phyloP scores from a whole-genome alignment of 2,329 filamentous ascomycete species.

The Clonostachys sp. region DNA sequence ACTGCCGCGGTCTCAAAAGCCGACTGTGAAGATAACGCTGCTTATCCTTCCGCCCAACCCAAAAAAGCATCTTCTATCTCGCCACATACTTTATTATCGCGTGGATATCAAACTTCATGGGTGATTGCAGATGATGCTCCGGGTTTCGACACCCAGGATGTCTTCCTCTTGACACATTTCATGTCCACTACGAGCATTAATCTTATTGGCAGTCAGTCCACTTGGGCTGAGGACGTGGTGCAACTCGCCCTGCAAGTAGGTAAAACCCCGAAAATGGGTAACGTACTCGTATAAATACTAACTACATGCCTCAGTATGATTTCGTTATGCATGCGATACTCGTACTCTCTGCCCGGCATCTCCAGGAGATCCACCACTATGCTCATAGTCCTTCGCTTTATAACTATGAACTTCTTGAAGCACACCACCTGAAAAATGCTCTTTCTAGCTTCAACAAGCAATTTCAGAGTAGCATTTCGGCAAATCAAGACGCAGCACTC shows the following conservation, averaged over 20 bases:
- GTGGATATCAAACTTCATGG: neutral
- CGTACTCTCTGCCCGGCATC: neutral
- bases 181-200: neutral
- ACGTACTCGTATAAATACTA: neutral
- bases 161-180: neutral
- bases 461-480: neutral
- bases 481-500: neutral
- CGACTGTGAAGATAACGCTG: neutral
- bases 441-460: neutral
- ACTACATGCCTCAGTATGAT: neutral
- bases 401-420: neutral
- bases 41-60: conserved; percentile 1
- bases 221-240: neutral
- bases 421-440: neutral
- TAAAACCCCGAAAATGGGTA: neutral
- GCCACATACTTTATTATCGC: conserved; percentile 1
- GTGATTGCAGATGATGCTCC: neutral
- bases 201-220: neutral
- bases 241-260: neutral
- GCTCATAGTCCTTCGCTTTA: neutral
- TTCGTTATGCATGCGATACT: neutral
- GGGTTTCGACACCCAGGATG: neutral
- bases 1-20: neutral
- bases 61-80: conserved; percentile 2
- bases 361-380: neutral